Evolutionary conservation across 1,139 yeast species (phyloP), one percentile per base, ranked within the genome.

Genomic region (Suhomyces chickasaworum): DNA sequence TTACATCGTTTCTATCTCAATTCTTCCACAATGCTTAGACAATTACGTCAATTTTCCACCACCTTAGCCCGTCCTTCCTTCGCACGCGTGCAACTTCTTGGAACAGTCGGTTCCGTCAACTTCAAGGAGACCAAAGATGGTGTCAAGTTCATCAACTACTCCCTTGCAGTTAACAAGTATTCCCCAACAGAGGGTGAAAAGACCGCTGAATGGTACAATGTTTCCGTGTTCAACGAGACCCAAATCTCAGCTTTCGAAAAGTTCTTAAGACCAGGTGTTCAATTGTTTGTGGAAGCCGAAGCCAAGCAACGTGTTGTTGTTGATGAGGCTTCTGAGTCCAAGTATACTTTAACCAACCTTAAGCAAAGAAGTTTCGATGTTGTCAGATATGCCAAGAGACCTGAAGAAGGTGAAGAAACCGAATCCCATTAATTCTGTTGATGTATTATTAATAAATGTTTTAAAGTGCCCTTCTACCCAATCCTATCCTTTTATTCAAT

Each of bases 91-190:
- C 73, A 68, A 56, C 62, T 75, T 52, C 57, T 73, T 42, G 80
- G 80, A 20, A 63, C 71, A 23, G 77, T 75, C 18, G 79, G 78
- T 15, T 60, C 52, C 46, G 66, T 74, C 46, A 58, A 65, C 42
- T 56, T 63, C 49, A 69, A 63, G 53, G 78, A 73, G 61, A 66
- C 75, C 50, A 66, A 61, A 46, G 68, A 64, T 45, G 77, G 76
- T 32, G 55, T 53, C 37, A 71, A 69, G 49, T 74, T 66, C 57
- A 62, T 73, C 57, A 65, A 61, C 47, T 75, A 75, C 60, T 66
- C 76, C 13, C 68, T 75, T 50, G 80, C 78, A 10, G 79, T 75
- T 30, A 66, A 71, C 63, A 65, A 66, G 58, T 71, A 54, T 59
- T 57, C 59, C 29, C 71, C 71, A 12, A 61, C 55, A 39, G 68